phyloP scores from a whole-genome alignment of 2,329 filamentous ascomycete species.

The Pseudogymnoascus sp. region DNA sequence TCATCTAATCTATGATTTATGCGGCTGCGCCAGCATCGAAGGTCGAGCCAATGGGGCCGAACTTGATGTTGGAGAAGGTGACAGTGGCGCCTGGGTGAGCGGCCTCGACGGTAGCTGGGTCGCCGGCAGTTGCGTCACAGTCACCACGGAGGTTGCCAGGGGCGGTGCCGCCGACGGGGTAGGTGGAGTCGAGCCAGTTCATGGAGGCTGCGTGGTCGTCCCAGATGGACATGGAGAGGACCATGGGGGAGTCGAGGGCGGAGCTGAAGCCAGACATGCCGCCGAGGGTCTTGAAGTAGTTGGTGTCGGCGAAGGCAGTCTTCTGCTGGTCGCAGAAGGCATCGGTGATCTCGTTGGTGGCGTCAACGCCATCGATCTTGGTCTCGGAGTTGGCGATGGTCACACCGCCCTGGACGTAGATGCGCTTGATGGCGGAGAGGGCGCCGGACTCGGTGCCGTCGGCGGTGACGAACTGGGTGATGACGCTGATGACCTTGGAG shows the following conservation, averaged over 20 bases:
- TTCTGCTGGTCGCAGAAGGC: constrained; percentile 46
- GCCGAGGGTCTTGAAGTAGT: constrained; percentile 42
- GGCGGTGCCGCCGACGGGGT: constrained; percentile 37
- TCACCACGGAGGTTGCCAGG: constrained; percentile 43
- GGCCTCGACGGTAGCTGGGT: constrained; percentile 37
- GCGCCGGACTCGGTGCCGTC: constrained; percentile 40
- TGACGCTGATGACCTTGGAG: constrained; percentile 43
- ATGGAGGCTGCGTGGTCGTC: constrained; percentile 49
- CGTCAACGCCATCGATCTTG: constrained; percentile 34
- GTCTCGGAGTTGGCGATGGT: constrained; percentile 40
- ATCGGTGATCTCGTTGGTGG: constrained; percentile 42
- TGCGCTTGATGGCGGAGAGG: constrained; percentile 41
- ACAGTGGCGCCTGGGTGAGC: constrained; percentile 35
- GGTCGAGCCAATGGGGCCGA: constrained; percentile 9
- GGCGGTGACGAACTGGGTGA: constrained; percentile 45
- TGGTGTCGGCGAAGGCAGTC: constrained; percentile 40
- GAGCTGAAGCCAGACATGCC: constrained; percentile 44
- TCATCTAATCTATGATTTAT: neutral
- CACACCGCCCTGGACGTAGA: constrained; percentile 45
- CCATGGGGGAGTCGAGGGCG: constrained; percentile 47
- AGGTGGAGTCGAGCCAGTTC: constrained; percentile 62
- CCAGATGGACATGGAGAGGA: constrained; percentile 51
- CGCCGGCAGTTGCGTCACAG: constrained; percentile 41
- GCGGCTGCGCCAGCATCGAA: neutral
- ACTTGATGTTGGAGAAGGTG: constrained; percentile 17